Evolutionary conservation across 2,329 filamentous ascomycete genomes (phyloP).

Genomic region (Dothideomycetes sp.): DNA sequence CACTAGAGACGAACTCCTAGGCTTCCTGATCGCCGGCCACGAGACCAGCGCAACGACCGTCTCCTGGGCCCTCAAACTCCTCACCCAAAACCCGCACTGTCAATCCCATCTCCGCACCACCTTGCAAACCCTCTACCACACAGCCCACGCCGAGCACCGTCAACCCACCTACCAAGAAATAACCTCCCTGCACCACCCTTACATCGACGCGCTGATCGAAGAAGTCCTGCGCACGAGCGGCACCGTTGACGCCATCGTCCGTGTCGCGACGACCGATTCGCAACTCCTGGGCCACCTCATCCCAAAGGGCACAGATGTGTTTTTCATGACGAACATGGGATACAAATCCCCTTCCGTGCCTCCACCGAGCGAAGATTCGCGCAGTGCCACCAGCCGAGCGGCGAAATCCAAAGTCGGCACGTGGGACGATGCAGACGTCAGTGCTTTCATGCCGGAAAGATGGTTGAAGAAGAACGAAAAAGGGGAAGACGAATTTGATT

Average conservation of each 20-base stretch:
- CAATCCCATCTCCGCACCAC: constrained; percentile 29
- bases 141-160: constrained; percentile 14
- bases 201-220: constrained; percentile 36
- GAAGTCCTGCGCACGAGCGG: constrained; percentile 30
- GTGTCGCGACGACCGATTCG: constrained; percentile 30
- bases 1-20: constrained; percentile 24
- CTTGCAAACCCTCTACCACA: constrained; percentile 23
- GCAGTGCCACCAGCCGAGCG: constrained; percentile 24
- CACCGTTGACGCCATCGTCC: constrained; percentile 22
- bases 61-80: constrained; percentile 33
- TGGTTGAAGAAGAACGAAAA: constrained; percentile 29
- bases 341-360: constrained; percentile 18
- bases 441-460: constrained; percentile 31
- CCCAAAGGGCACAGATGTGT: constrained; percentile 31
- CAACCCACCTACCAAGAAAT: constrained; percentile 28
- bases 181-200: constrained; percentile 24
- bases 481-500: constrained; percentile 26
- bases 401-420: constrained; percentile 20
- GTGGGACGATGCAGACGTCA: constrained; percentile 24
- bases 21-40: constrained; percentile 34
- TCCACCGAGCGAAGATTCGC: constrained; percentile 22
- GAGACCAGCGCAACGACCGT: constrained; percentile 38
- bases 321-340: constrained; percentile 21
- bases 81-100: constrained; percentile 26
- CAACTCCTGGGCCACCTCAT: constrained; percentile 33